Evolutionary conservation across 2,329 filamentous ascomycete genomes (phyloP), one percentile per base, ranked within the genome.

Genomic region (Cladosporium velox): DNA sequence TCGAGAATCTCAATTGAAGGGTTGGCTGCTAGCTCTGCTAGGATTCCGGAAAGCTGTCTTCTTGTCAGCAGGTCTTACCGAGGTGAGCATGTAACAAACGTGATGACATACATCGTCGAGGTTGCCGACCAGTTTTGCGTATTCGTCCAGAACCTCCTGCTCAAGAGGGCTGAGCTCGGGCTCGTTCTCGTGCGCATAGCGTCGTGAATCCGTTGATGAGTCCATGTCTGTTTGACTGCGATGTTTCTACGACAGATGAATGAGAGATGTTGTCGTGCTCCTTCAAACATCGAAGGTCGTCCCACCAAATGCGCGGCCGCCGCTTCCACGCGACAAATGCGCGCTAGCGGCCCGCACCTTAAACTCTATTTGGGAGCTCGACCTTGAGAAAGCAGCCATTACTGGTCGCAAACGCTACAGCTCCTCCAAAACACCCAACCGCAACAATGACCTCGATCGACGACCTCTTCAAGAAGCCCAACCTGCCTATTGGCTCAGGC

Each of bases 121-220:
- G 76, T 98, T 99, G 72, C 90, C 90, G 0, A 94, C 87, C 35
- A 99, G 81, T 15, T 90, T 86, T 71, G 94, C 88, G 76, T 99
- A 99, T 79, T 99, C 95, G 68, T 98, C 93, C 0, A 99, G 84
- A 1, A 99, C 90, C 76, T 98, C 92, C 78, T 97, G 93, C 81
- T 99, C 93, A 8, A 96, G 86, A 4, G 64, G 57, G 26, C 49
- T 52, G 64, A 65, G 64, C 47, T 65, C 64, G 14, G 64, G 58
- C 24, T 65, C 64, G 12, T 65, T 57, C 14, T 65, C 62, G n/a
- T 38, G 14, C 12, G 57, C 44, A 41, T 60, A 35, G 4, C 55
- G 58, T n/a, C 51, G 38, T 14, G 55, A 52, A 32, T 65, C 64
- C 12, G 30, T 49, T 24, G 64, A 60, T 21, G 47, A 21, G 47